phyloP scores from a whole-genome alignment of 176 grass and related monocot species.

The Eleusine coracana region DNA sequence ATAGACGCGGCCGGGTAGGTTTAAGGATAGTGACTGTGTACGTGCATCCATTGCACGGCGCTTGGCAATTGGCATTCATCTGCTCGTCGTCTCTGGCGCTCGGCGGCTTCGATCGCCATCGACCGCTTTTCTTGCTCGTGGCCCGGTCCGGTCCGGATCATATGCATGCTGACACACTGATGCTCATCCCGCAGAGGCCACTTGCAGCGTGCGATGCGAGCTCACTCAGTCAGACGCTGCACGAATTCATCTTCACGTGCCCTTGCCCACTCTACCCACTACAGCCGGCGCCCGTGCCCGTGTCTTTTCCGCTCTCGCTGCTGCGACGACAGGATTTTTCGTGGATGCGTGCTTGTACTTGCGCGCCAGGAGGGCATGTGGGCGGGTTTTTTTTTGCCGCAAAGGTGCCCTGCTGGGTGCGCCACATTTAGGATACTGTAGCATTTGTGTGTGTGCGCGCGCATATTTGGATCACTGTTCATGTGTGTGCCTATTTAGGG shows the following conservation, averaged over 20 bases:
- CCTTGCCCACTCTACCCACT: constrained; percentile 21
- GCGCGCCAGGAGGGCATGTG: neutral
- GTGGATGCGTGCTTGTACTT: constrained; percentile 18
- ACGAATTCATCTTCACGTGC: constrained; percentile 56
- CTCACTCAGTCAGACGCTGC: constrained; percentile 6
- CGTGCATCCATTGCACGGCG: neutral
- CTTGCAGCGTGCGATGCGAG: neutral
- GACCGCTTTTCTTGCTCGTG: too few relatives aligned
- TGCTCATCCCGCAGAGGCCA: constrained; percentile 17
- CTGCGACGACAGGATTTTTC: neutral
- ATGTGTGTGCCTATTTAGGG: neutral
- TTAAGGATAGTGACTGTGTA: constrained; percentile 44
- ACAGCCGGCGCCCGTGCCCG: neutral
- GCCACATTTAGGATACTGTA: constrained; percentile 12
- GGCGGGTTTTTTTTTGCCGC: neutral
- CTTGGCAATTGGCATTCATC: neutral
- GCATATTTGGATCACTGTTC: neutral
- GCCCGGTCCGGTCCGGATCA: too few relatives aligned
- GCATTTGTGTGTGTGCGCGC: neutral
- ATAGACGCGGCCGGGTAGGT: neutral
- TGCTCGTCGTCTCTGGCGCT: neutral
- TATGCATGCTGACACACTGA: too few relatives aligned
- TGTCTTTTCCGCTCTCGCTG: neutral
- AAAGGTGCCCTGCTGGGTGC: neutral
- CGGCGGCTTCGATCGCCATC: neutral